phyloP scores from a whole-genome alignment of 352 stramenopile genomes.

The Phytophthora sp. region DNA sequence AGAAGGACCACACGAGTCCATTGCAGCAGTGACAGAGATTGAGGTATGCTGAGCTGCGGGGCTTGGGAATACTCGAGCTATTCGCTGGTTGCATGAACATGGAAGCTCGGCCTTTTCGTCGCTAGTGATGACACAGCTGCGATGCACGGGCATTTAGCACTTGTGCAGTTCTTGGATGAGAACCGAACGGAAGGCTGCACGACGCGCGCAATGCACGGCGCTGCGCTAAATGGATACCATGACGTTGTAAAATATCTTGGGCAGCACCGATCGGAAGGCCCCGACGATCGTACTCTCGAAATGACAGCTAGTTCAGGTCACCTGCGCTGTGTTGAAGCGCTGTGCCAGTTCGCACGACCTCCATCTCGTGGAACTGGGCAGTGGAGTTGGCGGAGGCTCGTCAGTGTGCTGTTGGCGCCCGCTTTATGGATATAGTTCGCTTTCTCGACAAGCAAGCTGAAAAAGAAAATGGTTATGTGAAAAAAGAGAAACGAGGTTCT shows the following conservation, averaged over 20 bases:
- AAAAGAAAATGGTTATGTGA: not conserved
- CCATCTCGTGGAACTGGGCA: constrained; percentile 10
- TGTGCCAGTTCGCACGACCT: constrained; percentile 14
- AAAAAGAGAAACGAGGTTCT: too few species aligned
- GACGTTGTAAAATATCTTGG: constrained; percentile 28
- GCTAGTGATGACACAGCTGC: constrained; percentile 39
- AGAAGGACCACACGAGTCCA: constrained; percentile 16
- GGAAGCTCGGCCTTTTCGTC: constrained; percentile 15
- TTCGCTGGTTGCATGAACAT: constrained; percentile 33
- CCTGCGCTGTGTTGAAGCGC: constrained; percentile 23
- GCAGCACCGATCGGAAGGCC: constrained; percentile 19
- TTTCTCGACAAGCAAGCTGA: constrained; percentile 14
- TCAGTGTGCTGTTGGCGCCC: constrained; percentile 7
- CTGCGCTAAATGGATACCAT: constrained; percentile 31
- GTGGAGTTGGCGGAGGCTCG: constrained; percentile 20
- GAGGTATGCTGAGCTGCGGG: constrained; percentile 34
- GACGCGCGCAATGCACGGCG: constrained; percentile 28
- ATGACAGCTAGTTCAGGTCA: constrained; percentile 24
- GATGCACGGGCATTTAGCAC: constrained; percentile 24
- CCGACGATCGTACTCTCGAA: constrained; percentile 14
- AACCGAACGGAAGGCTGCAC: constrained; percentile 33
- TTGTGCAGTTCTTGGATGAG: constrained; percentile 31
- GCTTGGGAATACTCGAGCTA: constrained; percentile 26
- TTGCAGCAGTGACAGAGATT: constrained; percentile 13
- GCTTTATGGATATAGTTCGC: constrained; percentile 17